These are phyloP conservation scores for Nepenthes gracilis DNA, from an alignment of 148 eudicot genomes.

Conservation along the genomic window DNA sequence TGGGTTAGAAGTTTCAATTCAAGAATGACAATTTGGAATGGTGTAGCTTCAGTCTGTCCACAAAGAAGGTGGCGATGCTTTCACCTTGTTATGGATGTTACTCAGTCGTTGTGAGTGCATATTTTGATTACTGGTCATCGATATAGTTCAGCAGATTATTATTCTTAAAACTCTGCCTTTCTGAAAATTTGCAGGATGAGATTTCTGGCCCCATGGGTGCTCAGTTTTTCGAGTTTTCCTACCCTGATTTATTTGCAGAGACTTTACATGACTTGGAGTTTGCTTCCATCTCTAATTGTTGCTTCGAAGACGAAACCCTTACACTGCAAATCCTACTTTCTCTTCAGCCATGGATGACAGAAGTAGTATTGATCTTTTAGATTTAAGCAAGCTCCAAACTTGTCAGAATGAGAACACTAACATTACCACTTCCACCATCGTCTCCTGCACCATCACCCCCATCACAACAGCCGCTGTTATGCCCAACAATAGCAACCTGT, in stretches of 20 bases:
- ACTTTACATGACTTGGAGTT: slow-evolving; percentile 57
- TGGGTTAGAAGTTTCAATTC: not conserved
- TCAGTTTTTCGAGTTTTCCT: slow-evolving; percentile 50
- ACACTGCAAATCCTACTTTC: slow-evolving; percentile 24
- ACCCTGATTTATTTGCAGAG: slow-evolving; percentile 52
- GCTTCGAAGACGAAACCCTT: slow-evolving; percentile 52
- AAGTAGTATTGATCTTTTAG: slow-evolving; percentile 8
- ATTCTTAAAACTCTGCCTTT: not conserved
- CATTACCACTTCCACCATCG: slow-evolving; percentile 3
- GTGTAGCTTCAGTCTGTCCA: no score
- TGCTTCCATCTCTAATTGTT: slow-evolving; percentile 45
- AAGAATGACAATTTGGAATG: not conserved
- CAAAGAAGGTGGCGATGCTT: no score
- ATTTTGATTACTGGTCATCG: no score
- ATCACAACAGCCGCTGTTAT: slow-evolving; percentile 8
- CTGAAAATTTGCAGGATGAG: slow-evolving; percentile 42
- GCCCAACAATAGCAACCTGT: slow-evolving; percentile 2
- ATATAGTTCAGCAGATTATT: no score
- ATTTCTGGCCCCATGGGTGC: slow-evolving; percentile 48
- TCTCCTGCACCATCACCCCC: slow-evolving; percentile 14
- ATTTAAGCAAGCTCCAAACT: slow-evolving; percentile 9
- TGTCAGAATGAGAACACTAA: slow-evolving; percentile 12
- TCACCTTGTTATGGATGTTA: no score
- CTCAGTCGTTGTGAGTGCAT: no score
- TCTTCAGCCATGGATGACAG: slow-evolving; percentile 15